Base-by-base conservation (phyloP, 805 yeast genomes). In the Candida jianshihensis region DNA sequence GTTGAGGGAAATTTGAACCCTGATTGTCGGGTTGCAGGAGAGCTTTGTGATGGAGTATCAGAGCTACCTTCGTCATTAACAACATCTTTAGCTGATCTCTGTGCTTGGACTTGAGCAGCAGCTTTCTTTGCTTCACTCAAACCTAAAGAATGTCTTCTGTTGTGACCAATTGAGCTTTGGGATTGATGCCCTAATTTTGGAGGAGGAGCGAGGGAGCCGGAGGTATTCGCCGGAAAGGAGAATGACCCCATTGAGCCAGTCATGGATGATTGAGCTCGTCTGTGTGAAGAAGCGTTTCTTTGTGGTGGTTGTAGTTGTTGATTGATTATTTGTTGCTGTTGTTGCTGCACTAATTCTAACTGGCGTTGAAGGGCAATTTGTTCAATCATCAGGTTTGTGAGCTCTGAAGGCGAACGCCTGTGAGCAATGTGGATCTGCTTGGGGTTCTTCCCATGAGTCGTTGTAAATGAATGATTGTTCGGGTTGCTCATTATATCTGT, bases 41-140 rank as follows among this genome's bases (percentile, higher is more conserved):
- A 34, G 12, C 31, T 13, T 26, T 41, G 36, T 30, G 26, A 31
- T 18, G 26, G 44, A 34, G 35, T 45, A 31, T 40, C 44, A 13
- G n/a, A n/a, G n/a, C n/a, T n/a, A n/a, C n/a, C n/a, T n/a, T n/a
- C n/a, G n/a, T 37, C 38, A 10, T 53, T 46, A 12, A 42, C 34
- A 4, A 39, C 35, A 1, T 43, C 53, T 34, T 40, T 49, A 6
- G 56, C 55, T 3, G 52, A 60, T 57, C 88, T 72, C 56, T 86
- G 92, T 2, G 82, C 80, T 54, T 81, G 87, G 26, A 79, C 89
- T 47, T 79, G 80, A 5, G 96, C 96, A n/a, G 98, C 98, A 6
- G 97, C 97, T 48, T 81, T 81, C 51, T 85, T 88, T 11, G 97
- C 97, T 61, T 90, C 98, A 36, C 79, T 79, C 39, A 90, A 68